A percentile compares a stretch with the other conserved stretches of the same genome.
Evolutionary conservation across 2,329 filamentous ascomycete species (phyloP).

Genomic region (Sporothrix pallida): DNA sequence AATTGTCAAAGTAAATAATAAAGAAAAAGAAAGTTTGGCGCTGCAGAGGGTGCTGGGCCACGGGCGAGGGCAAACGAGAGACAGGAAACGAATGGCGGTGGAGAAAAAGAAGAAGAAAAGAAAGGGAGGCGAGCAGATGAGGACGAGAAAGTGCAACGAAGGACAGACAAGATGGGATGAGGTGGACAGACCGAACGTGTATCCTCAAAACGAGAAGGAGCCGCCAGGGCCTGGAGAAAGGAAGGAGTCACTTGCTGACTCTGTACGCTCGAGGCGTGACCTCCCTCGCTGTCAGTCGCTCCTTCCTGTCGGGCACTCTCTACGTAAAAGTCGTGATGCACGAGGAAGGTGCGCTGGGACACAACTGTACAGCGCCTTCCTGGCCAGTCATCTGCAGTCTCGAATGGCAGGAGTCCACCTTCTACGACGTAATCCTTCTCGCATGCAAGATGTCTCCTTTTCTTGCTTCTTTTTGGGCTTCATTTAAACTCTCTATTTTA

Average conservation of each 20-base stretch:
- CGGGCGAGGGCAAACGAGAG: not conserved
- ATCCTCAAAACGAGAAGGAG: conserved; percentile 28
- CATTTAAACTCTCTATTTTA: conserved; percentile 5
- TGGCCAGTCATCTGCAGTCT: conserved; percentile 20
- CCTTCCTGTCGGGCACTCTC: not conserved
- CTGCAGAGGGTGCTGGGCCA: not conserved
- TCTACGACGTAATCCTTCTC: conserved; percentile 18
- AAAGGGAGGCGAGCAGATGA: conserved; percentile 1
- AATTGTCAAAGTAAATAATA: conserved; percentile 3
- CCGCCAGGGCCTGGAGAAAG: conserved; percentile 2
- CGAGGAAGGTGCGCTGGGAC: conserved; percentile 26
- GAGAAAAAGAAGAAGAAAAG: not conserved
- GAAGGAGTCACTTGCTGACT: not conserved
- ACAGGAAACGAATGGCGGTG: not conserved
- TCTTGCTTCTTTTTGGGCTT: not conserved
- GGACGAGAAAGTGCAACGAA: conserved; percentile 20
- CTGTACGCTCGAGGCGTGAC: conserved; percentile 14
- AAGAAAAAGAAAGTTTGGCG: conserved; percentile 1
- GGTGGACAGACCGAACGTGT: conserved; percentile 16
- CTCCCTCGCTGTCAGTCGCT: conserved; percentile 15
- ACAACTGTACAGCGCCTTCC: conserved; percentile 18
- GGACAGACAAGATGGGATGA: conserved; percentile 29
- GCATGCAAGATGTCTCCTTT: conserved; percentile 14
- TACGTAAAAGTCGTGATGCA: conserved; percentile 3
- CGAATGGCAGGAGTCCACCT: conserved; percentile 18